Base-by-base conservation (phyloP, 371 early-diverging fungal genomes). In the Mortierella sp. region DNA sequence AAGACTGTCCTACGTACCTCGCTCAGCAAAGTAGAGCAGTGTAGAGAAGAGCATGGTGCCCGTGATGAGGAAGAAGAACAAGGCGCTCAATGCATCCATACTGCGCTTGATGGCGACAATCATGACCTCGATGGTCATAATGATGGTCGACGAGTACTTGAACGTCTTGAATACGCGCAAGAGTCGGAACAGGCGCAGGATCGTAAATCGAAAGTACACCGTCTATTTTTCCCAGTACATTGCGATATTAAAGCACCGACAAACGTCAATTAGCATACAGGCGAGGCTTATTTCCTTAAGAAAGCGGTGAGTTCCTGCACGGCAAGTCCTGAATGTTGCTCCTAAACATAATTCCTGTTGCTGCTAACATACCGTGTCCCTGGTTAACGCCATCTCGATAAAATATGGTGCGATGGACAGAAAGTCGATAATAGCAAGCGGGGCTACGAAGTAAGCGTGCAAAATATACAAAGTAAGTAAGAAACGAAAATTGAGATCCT, bases 61-160 rank as follows among this genome's bases (percentile, higher is more conserved):
- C 5, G 95, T 94, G 34, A 95, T 90, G 74, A 94, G 88, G 79
- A 96, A 94, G 84, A 96, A 94, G 75, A 95, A 94, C 26, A 96
- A 79, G 1, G 96, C 96, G 26, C 91, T 90, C n/a, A 97, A 88
- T 0, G 96, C 95, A 81, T 96, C 96, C 72, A 94, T 89, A 75
- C 95, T 94, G 69, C 95, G 90, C 74, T 93, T 93, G 48, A 96
- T 90, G 11, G 97, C 96, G 31, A 96, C 92, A 80, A 96, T 91
- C 94, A 96, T 93, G 67, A 96, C 96, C 73, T 97, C 97, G n/a
- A 97, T 95, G 3, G 96, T 95, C 92, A 94, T 92, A 43, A 92
- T 89, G 40, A 92, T 90, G 0, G 93, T 89, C 51, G 92, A 92
- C 67, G 95, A 94, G 85, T 96, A 95, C 80, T 95, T 95, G 89